Evolutionary conservation across 768 basidiomycete species (phyloP).

Genomic region (Suillus weaverae): DNA sequence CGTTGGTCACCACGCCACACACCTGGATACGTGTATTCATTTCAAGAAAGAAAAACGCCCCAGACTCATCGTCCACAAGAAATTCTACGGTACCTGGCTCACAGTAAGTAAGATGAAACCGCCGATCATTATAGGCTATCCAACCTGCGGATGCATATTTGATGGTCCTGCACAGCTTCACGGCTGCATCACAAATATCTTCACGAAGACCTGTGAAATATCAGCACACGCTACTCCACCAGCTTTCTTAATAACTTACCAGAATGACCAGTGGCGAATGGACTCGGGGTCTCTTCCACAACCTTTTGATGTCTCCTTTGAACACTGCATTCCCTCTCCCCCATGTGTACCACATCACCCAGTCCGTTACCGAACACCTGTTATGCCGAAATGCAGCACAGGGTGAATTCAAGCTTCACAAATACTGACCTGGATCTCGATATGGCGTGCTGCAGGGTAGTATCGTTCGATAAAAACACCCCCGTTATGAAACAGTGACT

Average conservation of each 20-base stretch:
- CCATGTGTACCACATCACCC: constrained; percentile 60
- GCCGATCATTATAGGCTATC: neutral
- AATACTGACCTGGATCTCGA: constrained; percentile 59
- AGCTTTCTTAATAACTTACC: constrained; percentile 33
- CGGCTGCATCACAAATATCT: constrained; percentile 54
- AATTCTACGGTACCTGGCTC: constrained; percentile 66
- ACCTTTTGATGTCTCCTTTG: constrained; percentile 74
- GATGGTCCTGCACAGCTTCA: constrained; percentile 47
- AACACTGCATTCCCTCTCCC: constrained; percentile 69
- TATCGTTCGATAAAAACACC: constrained; percentile 64
- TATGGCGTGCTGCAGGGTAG: constrained; percentile 53
- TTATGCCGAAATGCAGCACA: constrained; percentile 6
- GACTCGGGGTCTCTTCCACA: constrained; percentile 68
- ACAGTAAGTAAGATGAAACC: neutral
- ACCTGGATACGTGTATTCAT: constrained; percentile 71
- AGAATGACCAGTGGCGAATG: constrained; percentile 48
- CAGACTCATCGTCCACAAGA: constrained; percentile 53
- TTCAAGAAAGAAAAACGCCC: constrained; percentile 65
- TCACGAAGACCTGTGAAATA: constrained; percentile 39
- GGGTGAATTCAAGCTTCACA: neutral
- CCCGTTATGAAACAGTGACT: constrained; percentile 50
- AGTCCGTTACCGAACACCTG: constrained; percentile 68
- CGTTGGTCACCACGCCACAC: neutral
- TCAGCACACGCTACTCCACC: neutral
- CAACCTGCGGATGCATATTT: constrained; percentile 60